These are phyloP conservation scores for Aegilops tauschii DNA, from an alignment of 176 grass and related monocot genomes.

Conservation along the genomic window DNA sequence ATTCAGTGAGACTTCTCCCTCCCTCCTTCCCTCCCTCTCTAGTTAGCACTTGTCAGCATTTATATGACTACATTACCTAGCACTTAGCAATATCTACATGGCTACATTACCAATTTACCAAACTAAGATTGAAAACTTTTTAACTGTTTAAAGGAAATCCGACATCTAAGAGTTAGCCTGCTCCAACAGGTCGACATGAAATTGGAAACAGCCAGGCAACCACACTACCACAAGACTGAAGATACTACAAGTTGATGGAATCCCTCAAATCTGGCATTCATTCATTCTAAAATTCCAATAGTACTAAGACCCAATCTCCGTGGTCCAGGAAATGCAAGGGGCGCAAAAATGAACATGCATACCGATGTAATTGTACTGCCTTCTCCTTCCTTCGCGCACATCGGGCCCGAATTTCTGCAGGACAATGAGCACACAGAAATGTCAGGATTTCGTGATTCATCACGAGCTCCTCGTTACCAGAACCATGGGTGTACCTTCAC, in stretches of 20 bases:
- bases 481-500: conserved; percentile 51
- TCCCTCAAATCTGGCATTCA: not conserved
- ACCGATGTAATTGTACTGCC: conserved; percentile 97
- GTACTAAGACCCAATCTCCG: not conserved
- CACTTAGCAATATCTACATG: not conserved
- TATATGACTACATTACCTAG: not conserved
- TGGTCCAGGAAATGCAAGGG: not conserved
- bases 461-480: not conserved
- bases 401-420: conserved; percentile 78
- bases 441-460: not conserved
- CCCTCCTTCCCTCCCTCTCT: not conserved
- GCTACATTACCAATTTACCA: not conserved
- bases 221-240: not conserved
- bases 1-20: not conserved
- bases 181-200: not conserved
- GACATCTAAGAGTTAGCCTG: not conserved
- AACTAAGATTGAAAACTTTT: not conserved
- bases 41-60: not conserved
- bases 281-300: not conserved
- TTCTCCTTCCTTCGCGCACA: conserved; percentile 84
- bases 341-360: not conserved
- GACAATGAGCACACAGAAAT: not conserved
- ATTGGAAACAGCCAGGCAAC: not conserved
- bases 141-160: not conserved
- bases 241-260: not conserved